Evolutionary conservation across 768 basidiomycete species (phyloP).

Genomic region (Phanerodontia chrysosporium): DNA sequence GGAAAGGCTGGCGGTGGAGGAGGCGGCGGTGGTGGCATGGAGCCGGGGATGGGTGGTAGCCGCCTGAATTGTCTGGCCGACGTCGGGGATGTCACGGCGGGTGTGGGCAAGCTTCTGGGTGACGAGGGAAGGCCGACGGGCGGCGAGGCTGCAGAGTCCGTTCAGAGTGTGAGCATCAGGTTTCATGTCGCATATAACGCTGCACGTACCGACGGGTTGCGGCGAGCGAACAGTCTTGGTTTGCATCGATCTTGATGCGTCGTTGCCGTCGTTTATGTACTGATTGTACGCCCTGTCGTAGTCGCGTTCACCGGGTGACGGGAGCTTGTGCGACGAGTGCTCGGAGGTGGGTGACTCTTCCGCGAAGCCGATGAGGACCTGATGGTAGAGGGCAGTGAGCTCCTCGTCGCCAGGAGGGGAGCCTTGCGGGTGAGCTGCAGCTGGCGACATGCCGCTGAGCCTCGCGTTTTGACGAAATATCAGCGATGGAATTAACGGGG

Average conservation of each 20-base stretch:
- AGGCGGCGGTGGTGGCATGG: constrained; percentile 16
- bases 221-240: constrained; percentile 5
- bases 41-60: constrained; percentile 24
- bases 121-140: constrained; percentile 19
- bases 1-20: constrained; percentile 15
- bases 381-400: constrained; percentile 69
- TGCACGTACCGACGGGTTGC: constrained; percentile 5
- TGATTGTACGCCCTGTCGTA: constrained; percentile 20
- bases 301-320: constrained; percentile 19
- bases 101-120: constrained; percentile 17
- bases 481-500: constrained; percentile 3
- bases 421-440: constrained; percentile 30
- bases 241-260: constrained; percentile 18
- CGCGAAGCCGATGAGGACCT: constrained; percentile 66
- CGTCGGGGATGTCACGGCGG: constrained; percentile 19
- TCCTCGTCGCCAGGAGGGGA: constrained; percentile 61
- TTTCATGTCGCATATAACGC: background rate
- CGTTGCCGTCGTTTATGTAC: constrained; percentile 21
- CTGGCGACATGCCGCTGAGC: constrained; percentile 32
- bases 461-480: constrained; percentile 4
- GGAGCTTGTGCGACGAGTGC: constrained; percentile 15
- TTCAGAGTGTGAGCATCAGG: constrained; percentile 7
- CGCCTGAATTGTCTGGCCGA: constrained; percentile 19
- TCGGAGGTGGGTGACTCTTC: constrained; percentile 39
- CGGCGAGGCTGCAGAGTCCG: constrained; percentile 13